phyloP scores from a whole-genome alignment of 176 grass and related monocot species.

The Raddia guianensis region DNA sequence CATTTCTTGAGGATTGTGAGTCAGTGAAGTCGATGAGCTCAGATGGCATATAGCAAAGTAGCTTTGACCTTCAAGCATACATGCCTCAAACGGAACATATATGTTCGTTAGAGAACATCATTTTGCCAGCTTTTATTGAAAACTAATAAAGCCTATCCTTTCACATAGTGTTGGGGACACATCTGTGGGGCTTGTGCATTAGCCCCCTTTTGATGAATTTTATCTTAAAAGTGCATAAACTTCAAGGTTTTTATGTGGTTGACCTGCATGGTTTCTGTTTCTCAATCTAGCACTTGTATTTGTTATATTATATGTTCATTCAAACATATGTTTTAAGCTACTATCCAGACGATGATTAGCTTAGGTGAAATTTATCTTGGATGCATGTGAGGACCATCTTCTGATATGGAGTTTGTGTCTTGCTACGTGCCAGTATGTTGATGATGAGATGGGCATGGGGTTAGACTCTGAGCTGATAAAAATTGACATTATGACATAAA shows the following conservation, averaged over 20 bases:
- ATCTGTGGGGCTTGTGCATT: no score
- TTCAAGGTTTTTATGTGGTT: no score
- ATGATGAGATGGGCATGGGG: slow-evolving; percentile 38
- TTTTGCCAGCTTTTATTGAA: no score
- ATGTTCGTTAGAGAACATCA: neutral
- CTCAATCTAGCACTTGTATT: neutral
- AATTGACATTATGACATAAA: neutral
- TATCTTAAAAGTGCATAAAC: no score
- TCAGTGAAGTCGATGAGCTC: no score
- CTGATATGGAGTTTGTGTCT: slow-evolving; percentile 36
- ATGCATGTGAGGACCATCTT: slow-evolving; percentile 34
- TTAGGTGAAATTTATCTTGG: neutral
- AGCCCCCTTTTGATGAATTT: no score
- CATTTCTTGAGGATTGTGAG: no score
- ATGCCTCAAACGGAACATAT: neutral
- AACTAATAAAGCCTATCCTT: no score
- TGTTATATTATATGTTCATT: slow-evolving; percentile 11
- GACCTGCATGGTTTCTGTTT: no score
- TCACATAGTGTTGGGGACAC: no score
- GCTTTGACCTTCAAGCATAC: no score
- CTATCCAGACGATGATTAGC: neutral
- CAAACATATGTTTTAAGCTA: neutral
- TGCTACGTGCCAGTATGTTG: slow-evolving; percentile 23
- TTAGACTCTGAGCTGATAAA: slow-evolving; percentile 29
- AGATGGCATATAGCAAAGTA: no score